Percentiles rank a stretch among this genome's conserved stretches.
These are phyloP conservation scores for Phoenix dactylifera DNA, from an alignment of 176 grass and related monocot species.

Conservation along the genomic window DNA sequence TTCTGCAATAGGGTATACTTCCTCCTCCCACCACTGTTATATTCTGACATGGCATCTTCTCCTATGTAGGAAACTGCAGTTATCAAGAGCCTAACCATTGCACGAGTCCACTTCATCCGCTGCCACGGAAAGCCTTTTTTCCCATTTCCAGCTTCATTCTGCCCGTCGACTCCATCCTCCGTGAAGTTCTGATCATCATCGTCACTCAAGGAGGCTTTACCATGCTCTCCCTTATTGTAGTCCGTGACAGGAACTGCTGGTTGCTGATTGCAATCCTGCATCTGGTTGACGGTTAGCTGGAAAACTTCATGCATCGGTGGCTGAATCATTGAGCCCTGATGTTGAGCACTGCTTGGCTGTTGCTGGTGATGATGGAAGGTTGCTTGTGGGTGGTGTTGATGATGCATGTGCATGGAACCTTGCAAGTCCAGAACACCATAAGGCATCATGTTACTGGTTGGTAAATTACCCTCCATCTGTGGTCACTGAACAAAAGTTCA, in stretches of 20 bases:
- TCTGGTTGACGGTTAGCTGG: conserved; percentile 17
- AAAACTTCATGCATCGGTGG: conserved; percentile 28
- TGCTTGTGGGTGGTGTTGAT: conserved; percentile 16
- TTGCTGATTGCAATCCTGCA: conserved; percentile 33
- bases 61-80: conserved; percentile 71
- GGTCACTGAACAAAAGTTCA: background rate
- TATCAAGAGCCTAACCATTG: conserved; percentile 85
- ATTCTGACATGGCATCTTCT: conserved; percentile 60
- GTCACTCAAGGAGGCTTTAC: conserved; percentile 43
- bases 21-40: conserved; percentile 29
- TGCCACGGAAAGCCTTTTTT: conserved; percentile 74
- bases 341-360: conserved; percentile 1
- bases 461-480: conserved; percentile 61
- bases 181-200: conserved; percentile 41
- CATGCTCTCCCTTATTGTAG: conserved; percentile 40
- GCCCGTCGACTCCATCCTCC: conserved; percentile 36
- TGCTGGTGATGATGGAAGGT: background rate
- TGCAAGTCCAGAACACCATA: conserved; percentile 40
- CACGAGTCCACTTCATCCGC: conserved; percentile 98
- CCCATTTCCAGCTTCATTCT: conserved; percentile 21
- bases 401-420: conserved; percentile 40
- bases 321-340: conserved; percentile 13
- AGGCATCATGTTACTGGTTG: conserved; percentile 32
- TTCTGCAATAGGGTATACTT: conserved; percentile 68
- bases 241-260: conserved; percentile 38